phyloP scores from a whole-genome alignment of 176 grass and related monocot species.

The Panicum miliaceum region DNA sequence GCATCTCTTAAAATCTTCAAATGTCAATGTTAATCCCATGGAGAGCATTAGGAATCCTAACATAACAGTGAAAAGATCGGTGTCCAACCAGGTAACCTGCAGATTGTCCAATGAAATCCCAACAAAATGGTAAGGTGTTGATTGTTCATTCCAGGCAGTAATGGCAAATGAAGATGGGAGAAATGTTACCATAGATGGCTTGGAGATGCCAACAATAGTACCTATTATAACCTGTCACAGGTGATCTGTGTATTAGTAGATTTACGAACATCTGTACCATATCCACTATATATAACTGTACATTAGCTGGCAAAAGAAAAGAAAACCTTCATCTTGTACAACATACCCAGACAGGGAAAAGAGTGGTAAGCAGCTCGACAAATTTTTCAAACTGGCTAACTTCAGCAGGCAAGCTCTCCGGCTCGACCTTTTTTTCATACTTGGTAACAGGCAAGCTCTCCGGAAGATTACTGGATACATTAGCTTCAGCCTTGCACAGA shows the following conservation, averaged over 20 bases:
- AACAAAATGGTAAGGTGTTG: constrained; percentile 23
- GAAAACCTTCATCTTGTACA: constrained; percentile 34
- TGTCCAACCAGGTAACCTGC: constrained; percentile 98
- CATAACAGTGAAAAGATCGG: constrained; percentile 87
- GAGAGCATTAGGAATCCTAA: constrained; percentile 97
- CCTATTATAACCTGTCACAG: constrained; percentile 83
- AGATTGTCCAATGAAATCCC: constrained; percentile 23
- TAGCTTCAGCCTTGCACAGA: constrained; percentile 85
- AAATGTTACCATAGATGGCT: constrained; percentile 78
- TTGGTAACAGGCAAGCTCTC: constrained; percentile 39
- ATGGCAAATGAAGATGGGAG: constrained; percentile 22
- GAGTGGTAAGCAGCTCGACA: constrained; percentile 90
- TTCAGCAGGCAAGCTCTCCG: constrained; percentile 51
- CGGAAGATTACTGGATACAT: constrained; percentile 74
- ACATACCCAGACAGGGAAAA: constrained; percentile 97
- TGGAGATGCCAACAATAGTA: constrained; percentile 91
- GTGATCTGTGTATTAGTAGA: constrained; percentile 30
- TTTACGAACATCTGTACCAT: constrained; percentile 25
- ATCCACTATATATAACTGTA: constrained; percentile 23
- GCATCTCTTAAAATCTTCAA: constrained; percentile 97
- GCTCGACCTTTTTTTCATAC: constrained; percentile 86
- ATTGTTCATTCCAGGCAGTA: constrained; percentile 22
- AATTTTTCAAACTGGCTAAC: constrained; percentile 67
- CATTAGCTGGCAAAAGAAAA: constrained; percentile 29
- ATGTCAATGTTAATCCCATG: constrained; percentile 93